Evolutionary conservation across 2,329 filamentous ascomycete genomes (phyloP).

Genomic region (Aspergillus sp.): DNA sequence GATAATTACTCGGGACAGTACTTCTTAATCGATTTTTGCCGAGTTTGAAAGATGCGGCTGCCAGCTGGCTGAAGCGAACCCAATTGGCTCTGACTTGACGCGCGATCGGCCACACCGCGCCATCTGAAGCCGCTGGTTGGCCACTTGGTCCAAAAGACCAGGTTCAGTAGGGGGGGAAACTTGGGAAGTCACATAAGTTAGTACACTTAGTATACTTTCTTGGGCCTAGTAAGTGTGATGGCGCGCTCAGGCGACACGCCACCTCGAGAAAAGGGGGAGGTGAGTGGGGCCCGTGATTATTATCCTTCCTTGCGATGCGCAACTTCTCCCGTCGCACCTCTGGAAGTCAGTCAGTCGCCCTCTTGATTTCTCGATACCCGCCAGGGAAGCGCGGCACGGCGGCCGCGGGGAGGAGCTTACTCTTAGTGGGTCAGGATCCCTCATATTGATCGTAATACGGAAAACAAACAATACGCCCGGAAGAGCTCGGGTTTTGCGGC

Average conservation of each 20-base stretch:
- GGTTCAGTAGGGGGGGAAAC: constrained; percentile 17
- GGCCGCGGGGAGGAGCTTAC: constrained; percentile 8
- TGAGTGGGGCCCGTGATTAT: constrained; percentile 12
- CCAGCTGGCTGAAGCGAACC: constrained; percentile 24
- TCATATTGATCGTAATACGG: background rate
- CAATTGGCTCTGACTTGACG: constrained; percentile 31
- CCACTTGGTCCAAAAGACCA: constrained; percentile 12
- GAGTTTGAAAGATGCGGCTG: constrained; percentile 17
- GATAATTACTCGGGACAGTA: background rate
- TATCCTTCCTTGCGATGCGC: background rate
- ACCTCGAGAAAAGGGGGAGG: constrained; percentile 15
- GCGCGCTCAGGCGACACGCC: constrained; percentile 33
- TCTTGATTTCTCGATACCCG: constrained; percentile 14
- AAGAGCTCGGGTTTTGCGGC: too few relatives aligned
- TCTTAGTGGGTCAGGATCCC: constrained; percentile 9
- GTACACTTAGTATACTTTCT: too few relatives aligned
- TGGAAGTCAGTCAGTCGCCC: background rate
- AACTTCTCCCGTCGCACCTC: background rate
- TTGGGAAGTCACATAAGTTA: constrained; percentile 24
- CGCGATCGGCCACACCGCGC: constrained; percentile 41
- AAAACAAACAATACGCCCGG: too few relatives aligned
- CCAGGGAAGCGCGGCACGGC: constrained; percentile 26
- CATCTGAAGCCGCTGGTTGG: constrained; percentile 26
- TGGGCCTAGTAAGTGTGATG: constrained; percentile 11
- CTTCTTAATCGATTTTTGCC: background rate